Base-by-base conservation (phyloP, 805 yeast species). In the Ogataea corticis region DNA sequence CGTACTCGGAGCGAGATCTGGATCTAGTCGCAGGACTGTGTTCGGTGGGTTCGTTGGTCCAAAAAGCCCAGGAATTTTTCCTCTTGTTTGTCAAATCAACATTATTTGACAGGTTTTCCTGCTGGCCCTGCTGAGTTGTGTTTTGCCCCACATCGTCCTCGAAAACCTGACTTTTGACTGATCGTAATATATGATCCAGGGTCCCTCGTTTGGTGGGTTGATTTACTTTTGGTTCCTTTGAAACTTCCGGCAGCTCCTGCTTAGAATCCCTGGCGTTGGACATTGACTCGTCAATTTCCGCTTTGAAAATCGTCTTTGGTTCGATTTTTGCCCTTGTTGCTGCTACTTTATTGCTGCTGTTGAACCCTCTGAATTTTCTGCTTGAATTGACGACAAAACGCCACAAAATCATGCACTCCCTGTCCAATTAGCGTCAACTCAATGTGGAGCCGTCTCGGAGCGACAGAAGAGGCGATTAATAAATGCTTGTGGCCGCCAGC, bases 11-110 rank as follows among this genome's bases (percentile, higher is more conserved):
- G 27, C 29, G 25, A 13, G 38, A 14, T 23, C 29, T 28, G 28
- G 34, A 10, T 17, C 14, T 14, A 21, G 27, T 5, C 18, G 19
- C 30, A 15, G 28, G 15, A 13, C 33, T 17, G 4, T 30, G 18
- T 7, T 38, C 29, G 11, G 33, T 12, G 4, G 29, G 29, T 4
- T 46, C 50, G 4, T 35, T 19, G 15, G 45, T 33, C 65, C 64
- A 61, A 39, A 59, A 58, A 0, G 60, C 63, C 64, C 64, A 61
- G 2, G 61, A 51, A 27, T 53, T 48, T 18, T 51, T 51, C 21
- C 61, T 45, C 15, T 50, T 41, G 12, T 18, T 28, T 13, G 33
- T 27, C 16, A 29, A 7, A 23, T 19, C 13, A 6, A 11, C 14
- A 28, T 28, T 28, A 7, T 28, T 9, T 21, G 25, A 21, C 25